Conservation (phyloP, 176 grass and related monocot genomes). For the Canna indica region DNA sequence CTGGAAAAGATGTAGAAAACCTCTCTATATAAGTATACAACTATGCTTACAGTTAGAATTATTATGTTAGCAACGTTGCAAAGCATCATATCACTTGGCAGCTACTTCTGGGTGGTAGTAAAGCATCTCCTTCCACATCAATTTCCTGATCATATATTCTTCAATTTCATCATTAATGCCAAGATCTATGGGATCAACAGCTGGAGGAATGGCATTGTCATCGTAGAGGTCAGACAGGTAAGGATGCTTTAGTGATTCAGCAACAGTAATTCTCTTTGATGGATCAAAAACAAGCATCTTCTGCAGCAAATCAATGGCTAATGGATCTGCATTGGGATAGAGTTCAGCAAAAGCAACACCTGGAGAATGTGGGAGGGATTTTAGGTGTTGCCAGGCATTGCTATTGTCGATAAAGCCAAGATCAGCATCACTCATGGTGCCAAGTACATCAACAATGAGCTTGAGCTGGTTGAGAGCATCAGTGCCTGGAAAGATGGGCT, state of each 20-base stretch:
- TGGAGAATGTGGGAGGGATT: constrained; percentile 31
- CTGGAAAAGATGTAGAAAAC: too few species aligned
- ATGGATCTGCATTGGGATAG: constrained; percentile 28
- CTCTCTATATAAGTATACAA: too few species aligned
- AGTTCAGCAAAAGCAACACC: constrained; percentile 24
- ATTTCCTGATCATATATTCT: constrained; percentile 27
- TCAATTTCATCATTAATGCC: constrained; percentile 33
- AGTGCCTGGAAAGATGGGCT: constrained; percentile 30
- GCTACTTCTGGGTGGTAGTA: constrained; percentile 25
- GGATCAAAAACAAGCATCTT: constrained; percentile 41
- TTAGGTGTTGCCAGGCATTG: constrained; percentile 27
- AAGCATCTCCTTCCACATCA: constrained; percentile 35
- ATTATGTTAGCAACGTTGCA: too few species aligned
- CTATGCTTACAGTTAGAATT: too few species aligned
- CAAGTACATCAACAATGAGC: constrained; percentile 30
- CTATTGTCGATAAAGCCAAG: constrained; percentile 30
- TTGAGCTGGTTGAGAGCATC: constrained; percentile 30
- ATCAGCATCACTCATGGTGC: constrained; percentile 25
- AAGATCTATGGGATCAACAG: constrained; percentile 25
- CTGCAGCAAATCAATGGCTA: constrained; percentile 32
- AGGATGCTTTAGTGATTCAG: constrained; percentile 23
- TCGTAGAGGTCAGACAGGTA: constrained; percentile 31
- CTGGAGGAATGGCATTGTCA: constrained; percentile 15
- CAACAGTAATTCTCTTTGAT: constrained; percentile 26
- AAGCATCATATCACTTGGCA: constrained; percentile 11